Evolutionary conservation across 2,329 filamentous ascomycete genomes (phyloP).

Genomic region (Pseudogymnoascus sp.): DNA sequence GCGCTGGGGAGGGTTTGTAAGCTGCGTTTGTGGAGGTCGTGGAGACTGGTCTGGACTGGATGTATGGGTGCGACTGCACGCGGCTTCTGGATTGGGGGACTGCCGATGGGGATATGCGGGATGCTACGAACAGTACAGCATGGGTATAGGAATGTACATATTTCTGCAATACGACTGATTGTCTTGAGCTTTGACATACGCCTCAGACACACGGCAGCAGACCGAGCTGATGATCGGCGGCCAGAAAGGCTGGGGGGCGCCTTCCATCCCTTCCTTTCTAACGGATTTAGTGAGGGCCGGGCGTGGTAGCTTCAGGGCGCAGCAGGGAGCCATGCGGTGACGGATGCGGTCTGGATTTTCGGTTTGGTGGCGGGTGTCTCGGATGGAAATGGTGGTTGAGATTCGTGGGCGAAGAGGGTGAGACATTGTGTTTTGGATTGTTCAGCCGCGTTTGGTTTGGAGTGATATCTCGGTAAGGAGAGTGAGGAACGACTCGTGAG

Average conservation of each 20-base stretch:
- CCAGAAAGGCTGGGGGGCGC: neutral
- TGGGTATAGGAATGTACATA: neutral
- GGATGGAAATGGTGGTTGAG: neutral
- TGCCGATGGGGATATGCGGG: neutral
- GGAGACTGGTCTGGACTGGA: neutral
- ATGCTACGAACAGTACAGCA: too few species aligned
- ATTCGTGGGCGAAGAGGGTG: neutral
- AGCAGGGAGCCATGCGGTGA: neutral
- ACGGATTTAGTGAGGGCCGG: neutral
- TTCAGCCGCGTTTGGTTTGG: neutral
- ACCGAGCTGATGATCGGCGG: neutral
- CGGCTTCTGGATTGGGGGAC: neutral
- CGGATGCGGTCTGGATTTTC: conserved; percentile 3
- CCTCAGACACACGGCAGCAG: neutral
- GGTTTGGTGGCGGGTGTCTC: neutral
- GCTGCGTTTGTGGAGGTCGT: neutral
- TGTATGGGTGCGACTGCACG: neutral
- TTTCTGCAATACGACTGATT: neutral
- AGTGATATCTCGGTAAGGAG: too few species aligned
- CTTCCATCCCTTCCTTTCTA: neutral
- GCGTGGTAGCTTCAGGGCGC: neutral
- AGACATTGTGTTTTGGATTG: neutral
- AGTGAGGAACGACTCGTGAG: too few species aligned
- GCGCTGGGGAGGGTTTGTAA: neutral
- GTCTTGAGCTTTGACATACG: neutral